Evolutionary conservation across 495 filamentous ascomycete genomes (phyloP).

Genomic region (Penicillium argentinense): DNA sequence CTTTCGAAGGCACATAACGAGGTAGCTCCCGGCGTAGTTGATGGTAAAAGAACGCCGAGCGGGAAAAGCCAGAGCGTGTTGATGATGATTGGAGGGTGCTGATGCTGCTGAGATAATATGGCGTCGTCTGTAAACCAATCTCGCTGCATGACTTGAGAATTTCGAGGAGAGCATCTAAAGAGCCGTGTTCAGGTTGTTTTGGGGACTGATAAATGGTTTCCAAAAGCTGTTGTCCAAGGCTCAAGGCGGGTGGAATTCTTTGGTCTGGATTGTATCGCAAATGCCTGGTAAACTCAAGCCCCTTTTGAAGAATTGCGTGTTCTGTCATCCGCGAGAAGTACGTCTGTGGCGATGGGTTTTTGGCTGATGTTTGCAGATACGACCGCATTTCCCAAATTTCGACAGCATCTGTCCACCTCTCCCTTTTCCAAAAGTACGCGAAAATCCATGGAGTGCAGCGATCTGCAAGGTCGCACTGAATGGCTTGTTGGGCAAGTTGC

Average conservation of each 20-base stretch:
- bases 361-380: not conserved
- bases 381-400: not conserved
- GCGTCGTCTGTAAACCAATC: slow-evolving; percentile 18
- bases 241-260: not conserved
- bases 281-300: slow-evolving; percentile 19
- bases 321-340: not conserved
- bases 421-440: not conserved
- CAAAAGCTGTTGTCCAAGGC: slow-evolving; percentile 25
- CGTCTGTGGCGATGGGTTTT: not conserved
- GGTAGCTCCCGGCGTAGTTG: slow-evolving; percentile 36
- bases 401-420: not conserved
- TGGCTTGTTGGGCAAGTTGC: slow-evolving; percentile 31
- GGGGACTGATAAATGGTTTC: slow-evolving; percentile 18
- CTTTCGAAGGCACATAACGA: slow-evolving; percentile 13
- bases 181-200: slow-evolving; percentile 18
- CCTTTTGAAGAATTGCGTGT: slow-evolving; percentile 1
- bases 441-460: slow-evolving; percentile 15
- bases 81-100: slow-evolving; percentile 24
- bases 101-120: slow-evolving; percentile 32
- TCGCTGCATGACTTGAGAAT: slow-evolving; percentile 25
- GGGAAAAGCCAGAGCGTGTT: slow-evolving; percentile 22
- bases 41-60: slow-evolving; percentile 40
- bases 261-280: slow-evolving; percentile 3
- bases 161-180: slow-evolving; percentile 28
- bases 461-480: slow-evolving; percentile 20